Percentiles rank a stretch among this genome's conserved stretches.
Conservation (phyloP, 345 rosid species). For the Eucalyptus cloeziana region DNA sequence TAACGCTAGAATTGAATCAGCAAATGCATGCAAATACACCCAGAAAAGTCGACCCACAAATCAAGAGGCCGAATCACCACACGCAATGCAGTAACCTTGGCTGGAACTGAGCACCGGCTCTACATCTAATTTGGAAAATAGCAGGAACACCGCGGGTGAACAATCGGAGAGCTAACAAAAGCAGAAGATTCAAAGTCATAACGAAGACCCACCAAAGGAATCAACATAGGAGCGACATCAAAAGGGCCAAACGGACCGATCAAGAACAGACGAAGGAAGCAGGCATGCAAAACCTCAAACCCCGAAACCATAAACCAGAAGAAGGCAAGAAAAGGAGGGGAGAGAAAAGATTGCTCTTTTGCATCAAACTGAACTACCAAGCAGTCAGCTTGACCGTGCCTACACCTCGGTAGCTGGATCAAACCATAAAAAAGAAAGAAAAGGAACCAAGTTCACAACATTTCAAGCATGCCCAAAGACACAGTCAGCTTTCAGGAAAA, state of each 20-base stretch:
- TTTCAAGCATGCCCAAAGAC: not conserved
- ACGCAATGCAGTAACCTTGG: not conserved
- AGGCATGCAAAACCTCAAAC: not conserved
- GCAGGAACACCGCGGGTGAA: not conserved
- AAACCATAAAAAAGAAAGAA: not conserved
- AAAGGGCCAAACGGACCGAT: not conserved
- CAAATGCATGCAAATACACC: not conserved
- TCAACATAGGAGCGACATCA: not conserved
- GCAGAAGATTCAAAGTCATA: not conserved
- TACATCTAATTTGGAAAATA: not conserved
- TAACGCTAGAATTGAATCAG: not conserved
- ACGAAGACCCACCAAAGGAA: not conserved
- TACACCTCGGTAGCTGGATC: not conserved
- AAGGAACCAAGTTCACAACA: not conserved
- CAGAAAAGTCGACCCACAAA: not conserved
- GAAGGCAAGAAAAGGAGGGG: not conserved
- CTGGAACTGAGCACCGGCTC: not conserved
- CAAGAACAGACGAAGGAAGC: not conserved
- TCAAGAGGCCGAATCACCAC: not conserved
- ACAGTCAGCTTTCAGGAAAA: not conserved
- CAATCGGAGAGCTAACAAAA: not conserved
- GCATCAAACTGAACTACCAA: not conserved
- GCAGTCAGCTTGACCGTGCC: not conserved
- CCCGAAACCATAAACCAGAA: not conserved
- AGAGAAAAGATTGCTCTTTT: not conserved